Percentiles rank a stretch among this genome's conserved stretches.
These are phyloP conservation scores for Grosmannia serpens DNA, from an alignment of 2,329 filamentous ascomycete genomes.

Conservation along the genomic window DNA sequence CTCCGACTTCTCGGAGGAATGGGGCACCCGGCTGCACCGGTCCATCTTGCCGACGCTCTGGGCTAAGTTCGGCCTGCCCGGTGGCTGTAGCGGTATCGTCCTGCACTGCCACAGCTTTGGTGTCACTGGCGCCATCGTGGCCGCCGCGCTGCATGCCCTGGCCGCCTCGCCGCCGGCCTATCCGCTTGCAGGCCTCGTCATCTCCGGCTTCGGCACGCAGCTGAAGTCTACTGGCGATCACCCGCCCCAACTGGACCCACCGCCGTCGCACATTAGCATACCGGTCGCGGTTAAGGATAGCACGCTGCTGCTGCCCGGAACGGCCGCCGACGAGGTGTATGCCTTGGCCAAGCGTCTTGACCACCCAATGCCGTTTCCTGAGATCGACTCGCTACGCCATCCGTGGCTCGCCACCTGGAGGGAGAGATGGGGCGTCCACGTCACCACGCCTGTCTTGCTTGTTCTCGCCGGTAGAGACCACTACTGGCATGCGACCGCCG, in stretches of 20 bases:
- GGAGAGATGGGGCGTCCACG: conserved; percentile 5
- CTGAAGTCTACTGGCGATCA: neutral
- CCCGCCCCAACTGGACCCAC: neutral
- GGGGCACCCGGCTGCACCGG: conserved; percentile 8
- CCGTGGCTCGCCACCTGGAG: conserved; percentile 8
- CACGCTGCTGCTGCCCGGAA: conserved; percentile 10
- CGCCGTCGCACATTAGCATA: neutral
- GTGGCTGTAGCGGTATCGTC: conserved; percentile 11
- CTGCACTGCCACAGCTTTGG: conserved; percentile 15
- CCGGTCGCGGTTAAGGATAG: conserved; percentile 9
- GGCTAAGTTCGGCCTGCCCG: conserved; percentile 9
- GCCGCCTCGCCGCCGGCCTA: conserved; percentile 4
- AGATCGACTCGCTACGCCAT: conserved; percentile 6
- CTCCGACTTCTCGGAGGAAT: conserved; percentile 6
- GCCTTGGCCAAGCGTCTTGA: conserved; percentile 9
- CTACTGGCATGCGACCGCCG: conserved; percentile 10
- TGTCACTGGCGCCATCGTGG: conserved; percentile 9
- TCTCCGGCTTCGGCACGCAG: conserved; percentile 13
- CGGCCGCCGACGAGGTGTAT: conserved; percentile 10
- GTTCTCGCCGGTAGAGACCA: conserved; percentile 12
- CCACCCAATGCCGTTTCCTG: conserved; percentile 7
- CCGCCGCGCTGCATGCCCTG: conserved; percentile 8
- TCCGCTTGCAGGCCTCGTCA: conserved; percentile 12
- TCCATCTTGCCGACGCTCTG: conserved; percentile 12
- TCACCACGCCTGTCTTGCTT: conserved; percentile 12